phyloP scores from a whole-genome alignment of 352 stramenopile genomes.

The Globisporangium takayamanum region DNA sequence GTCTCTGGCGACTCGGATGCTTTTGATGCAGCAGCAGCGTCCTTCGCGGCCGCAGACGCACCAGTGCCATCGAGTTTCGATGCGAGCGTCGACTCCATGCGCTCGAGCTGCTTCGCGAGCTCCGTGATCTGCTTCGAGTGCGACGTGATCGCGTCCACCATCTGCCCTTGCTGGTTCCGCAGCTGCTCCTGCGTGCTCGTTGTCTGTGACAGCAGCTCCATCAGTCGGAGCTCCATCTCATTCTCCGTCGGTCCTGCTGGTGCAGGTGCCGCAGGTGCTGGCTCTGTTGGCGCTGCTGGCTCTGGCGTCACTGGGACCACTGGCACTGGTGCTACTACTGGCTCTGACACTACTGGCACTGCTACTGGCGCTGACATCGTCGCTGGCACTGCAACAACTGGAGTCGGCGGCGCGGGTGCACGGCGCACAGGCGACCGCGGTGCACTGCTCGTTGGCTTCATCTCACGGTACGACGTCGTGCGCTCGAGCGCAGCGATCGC shows the following conservation, averaged over 20 bases:
- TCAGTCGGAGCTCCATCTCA: conserved; percentile 69
- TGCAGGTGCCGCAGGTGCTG: background rate
- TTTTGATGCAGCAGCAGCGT: background rate
- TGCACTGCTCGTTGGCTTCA: conserved; percentile 9
- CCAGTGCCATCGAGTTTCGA: conserved; percentile 35
- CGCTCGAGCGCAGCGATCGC: conserved; percentile 18
- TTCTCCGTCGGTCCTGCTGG: conserved; percentile 23
- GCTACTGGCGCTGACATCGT: conserved; percentile 7
- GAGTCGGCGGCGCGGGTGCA: conserved; percentile 10
- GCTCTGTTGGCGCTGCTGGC: conserved; percentile 4
- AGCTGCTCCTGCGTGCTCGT: conserved; percentile 78
- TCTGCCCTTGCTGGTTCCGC: conserved; percentile 70
- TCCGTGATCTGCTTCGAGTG: conserved; percentile 79
- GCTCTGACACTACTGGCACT: background rate
- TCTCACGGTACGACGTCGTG: conserved; percentile 19
- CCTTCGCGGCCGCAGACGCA: background rate
- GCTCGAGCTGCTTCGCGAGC: conserved; percentile 71
- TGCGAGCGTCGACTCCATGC: conserved; percentile 65
- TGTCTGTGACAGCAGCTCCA: conserved; percentile 74
- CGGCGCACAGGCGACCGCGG: conserved; percentile 10
- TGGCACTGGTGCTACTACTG: conserved; percentile 8
- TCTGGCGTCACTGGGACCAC: background rate
- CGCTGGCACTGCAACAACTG: background rate
- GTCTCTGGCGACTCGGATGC: too few species aligned
- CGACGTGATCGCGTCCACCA: conserved; percentile 68